Percentiles rank a stretch among this genome's conserved stretches.
phyloP scores from a whole-genome alignment of 2,329 filamentous ascomycete species.

The Fusarium papillatum region DNA sequence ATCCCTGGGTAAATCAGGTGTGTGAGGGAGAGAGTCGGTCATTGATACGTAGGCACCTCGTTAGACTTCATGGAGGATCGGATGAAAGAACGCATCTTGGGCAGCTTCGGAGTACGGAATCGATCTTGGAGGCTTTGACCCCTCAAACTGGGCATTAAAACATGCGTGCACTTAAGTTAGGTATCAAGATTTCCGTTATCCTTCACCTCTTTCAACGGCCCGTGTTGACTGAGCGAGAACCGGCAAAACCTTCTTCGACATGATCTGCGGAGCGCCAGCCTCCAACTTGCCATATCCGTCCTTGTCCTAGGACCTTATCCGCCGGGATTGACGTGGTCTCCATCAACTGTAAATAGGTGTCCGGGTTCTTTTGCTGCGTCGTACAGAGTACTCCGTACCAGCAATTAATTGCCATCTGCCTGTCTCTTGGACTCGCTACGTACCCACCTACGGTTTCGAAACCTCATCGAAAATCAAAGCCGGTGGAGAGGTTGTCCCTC shows the following conservation, averaged over 20 bases:
- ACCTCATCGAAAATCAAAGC: conserved; percentile 18
- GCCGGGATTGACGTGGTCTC: not conserved
- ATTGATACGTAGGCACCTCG: not conserved
- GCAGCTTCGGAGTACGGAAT: not conserved
- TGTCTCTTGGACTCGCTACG: conserved; percentile 15
- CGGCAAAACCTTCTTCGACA: conserved; percentile 34
- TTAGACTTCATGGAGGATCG: not conserved
- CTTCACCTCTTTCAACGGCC: conserved; percentile 39
- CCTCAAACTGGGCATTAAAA: conserved; percentile 4
- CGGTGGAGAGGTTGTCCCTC: conserved; percentile 29
- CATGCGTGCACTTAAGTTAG: conserved; percentile 34
- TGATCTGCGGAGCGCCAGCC: conserved; percentile 26
- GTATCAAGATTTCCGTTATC: conserved; percentile 40
- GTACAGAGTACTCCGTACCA: not conserved
- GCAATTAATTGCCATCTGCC: not conserved
- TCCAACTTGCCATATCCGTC: conserved; percentile 23
- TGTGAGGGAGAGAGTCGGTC: not conserved
- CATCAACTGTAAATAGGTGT: not conserved
- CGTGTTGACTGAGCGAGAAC: conserved; percentile 25
- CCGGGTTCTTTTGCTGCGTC: conserved; percentile 1
- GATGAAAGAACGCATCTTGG: not conserved
- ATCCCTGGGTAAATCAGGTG: not conserved
- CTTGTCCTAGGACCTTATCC: not conserved
- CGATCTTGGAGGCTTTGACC: conserved; percentile 20
- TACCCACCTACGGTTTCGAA: conserved; percentile 43